A percentile compares a stretch with the other conserved stretches of the same genome.
Evolutionary conservation across 2,329 filamentous ascomycete species (phyloP).

Genomic region (Neophaeococcomyces aloes): DNA sequence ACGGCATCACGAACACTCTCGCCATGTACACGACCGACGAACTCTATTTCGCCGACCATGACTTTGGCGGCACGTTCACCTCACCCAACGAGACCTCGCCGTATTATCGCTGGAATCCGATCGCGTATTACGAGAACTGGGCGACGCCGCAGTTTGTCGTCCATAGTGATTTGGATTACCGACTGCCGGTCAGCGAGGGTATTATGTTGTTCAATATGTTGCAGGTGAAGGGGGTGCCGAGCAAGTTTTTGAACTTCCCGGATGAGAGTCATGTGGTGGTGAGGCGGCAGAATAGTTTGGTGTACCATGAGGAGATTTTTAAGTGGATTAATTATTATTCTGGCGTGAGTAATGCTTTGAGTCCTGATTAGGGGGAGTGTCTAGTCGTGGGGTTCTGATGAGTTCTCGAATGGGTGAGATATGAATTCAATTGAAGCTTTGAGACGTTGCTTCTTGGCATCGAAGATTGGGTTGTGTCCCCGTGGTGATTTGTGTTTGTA

Average conservation of each 20-base stretch:
- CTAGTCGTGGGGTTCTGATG: no score
- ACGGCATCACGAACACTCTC: constrained; percentile 63
- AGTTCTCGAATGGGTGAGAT: no score
- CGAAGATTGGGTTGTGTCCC: no score
- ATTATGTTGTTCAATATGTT: constrained; percentile 71
- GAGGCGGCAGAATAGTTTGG: constrained; percentile 76
- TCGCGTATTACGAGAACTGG: constrained; percentile 56
- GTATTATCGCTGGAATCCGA: constrained; percentile 62
- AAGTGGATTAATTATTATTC: constrained; percentile 55
- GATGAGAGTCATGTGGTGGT: constrained; percentile 65
- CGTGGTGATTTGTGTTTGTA: no score
- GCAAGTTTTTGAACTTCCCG: constrained; percentile 66
- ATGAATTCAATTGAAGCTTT: no score
- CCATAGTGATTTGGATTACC: constrained; percentile 76
- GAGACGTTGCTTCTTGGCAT: no score
- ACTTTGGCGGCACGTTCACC: constrained; percentile 21
- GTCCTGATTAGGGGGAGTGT: constrained; percentile 4
- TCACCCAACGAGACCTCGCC: background rate
- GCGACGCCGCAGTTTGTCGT: constrained; percentile 72
- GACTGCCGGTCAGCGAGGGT: constrained; percentile 71
- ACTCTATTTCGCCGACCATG: constrained; percentile 43
- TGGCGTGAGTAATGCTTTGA: constrained; percentile 20
- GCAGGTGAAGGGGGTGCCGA: constrained; percentile 62
- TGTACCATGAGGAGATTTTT: constrained; percentile 78
- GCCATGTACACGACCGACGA: constrained; percentile 42